Evolutionary conservation across 2,329 filamentous ascomycete species (phyloP), one percentile per base, ranked within the genome.

Genomic region (Myriosclerotinia curreyana): DNA sequence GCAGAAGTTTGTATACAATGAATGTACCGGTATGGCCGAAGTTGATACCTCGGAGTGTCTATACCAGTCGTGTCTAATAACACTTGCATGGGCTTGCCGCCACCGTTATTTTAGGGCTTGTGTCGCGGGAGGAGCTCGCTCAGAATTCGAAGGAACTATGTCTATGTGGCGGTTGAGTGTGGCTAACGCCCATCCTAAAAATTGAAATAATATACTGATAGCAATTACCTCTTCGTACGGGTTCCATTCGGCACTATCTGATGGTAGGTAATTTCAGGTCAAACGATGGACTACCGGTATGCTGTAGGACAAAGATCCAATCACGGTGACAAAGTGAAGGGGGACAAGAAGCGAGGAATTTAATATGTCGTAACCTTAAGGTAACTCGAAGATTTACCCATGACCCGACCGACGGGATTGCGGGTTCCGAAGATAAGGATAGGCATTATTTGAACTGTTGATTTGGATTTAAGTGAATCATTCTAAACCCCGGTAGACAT

Each of bases 311-410:
- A 58, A 58, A 48, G 9, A 20, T 36, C 31, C 55, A 59, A 46
- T 48, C 42, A 59, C 15, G 31, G 17, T 61, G 46, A 38, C 34
- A 40, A 50, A 61, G 15, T 61, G 25, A 38, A 64, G 34, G 22
- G 55, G 48, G 48, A 51, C 59, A 22, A 53, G 59, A 61, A 54
- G 48, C 50, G 59, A 59, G 55, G 31, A 48, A 36, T 31, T 48
- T 38, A 25, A 25, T 12, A 25, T 48, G 55, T 49, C 55, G 42
- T 17, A n/a, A 48, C 34, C 42, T n/a, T 42, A 48, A 48, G 42
- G 42, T 36, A 7, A 48, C 20, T 25, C 31, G n/a, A 59, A 31
- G 36, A 25, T 36, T 22, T 48, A 34, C 42, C 5, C 31, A 59
- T 59, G 31, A 59, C 20, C 25, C 15, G 14, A 59, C n/a, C 15